These are phyloP conservation scores for Yamadazyma philogaea DNA, from an alignment of 805 yeast species.

Conservation along the genomic window DNA sequence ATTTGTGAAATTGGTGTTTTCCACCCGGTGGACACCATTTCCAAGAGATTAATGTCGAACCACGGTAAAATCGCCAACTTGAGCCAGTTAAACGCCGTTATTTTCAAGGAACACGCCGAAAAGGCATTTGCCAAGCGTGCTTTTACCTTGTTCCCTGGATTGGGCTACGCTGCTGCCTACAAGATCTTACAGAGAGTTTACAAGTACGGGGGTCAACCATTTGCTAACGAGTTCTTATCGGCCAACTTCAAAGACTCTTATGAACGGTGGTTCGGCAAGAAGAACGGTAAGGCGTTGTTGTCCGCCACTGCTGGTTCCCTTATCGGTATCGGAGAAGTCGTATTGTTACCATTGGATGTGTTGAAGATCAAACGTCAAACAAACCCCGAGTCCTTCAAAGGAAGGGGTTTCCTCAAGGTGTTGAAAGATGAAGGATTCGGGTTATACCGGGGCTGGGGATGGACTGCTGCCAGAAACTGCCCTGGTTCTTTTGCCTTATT, in stretches of 20 bases:
- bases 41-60: constrained; percentile 91
- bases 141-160: constrained; percentile 90
- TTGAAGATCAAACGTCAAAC: constrained; percentile 98
- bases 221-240: constrained; percentile 88
- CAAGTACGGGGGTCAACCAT: constrained; percentile 99
- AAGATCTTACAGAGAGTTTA: constrained; percentile 95
- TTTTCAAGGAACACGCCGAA: constrained; percentile 77
- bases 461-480: constrained; percentile 99
- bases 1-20: constrained; percentile 93
- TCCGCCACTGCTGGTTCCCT: constrained; percentile 97
- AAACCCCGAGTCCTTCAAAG: constrained; percentile 98
- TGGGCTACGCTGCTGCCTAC: constrained; percentile 97
- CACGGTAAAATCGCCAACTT: constrained; percentile 62
- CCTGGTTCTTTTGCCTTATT: constrained; percentile 98
- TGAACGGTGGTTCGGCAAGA: constrained; percentile 79
- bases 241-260: constrained; percentile 66
- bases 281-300: constrained; percentile 95
- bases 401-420: constrained; percentile 91
- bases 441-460: constrained; percentile 97
- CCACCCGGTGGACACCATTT: constrained; percentile 98
- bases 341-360: constrained; percentile 91
- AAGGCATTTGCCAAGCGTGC: constrained; percentile 69
- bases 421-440: constrained; percentile 89
- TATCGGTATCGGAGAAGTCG: constrained; percentile 97
- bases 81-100: constrained; percentile 74